Base-by-base conservation (phyloP, 2,329 filamentous ascomycete species). In the Leptosphaerulina australis region DNA sequence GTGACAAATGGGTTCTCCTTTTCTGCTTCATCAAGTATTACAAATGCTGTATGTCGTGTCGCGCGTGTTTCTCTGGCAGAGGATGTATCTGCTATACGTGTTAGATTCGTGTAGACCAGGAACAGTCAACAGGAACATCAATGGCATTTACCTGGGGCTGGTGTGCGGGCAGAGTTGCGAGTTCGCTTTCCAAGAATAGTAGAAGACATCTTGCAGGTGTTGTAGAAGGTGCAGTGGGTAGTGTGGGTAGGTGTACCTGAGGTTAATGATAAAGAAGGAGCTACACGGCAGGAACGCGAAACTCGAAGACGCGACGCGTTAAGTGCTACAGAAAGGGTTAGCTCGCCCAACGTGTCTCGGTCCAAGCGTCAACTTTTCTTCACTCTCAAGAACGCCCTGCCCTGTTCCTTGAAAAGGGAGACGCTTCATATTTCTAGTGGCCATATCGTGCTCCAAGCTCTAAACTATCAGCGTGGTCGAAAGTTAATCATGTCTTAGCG, bases 1-100 rank as follows among this genome's bases (percentile, higher is more conserved):
- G 69, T 74, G 40, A 77, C 59, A 50, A 83, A 80, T 2, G 83
- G 83, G 48, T 88, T 85, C 55, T 82, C 77, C 59, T 90, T 88
- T 71, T 91, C 88, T 60, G 88, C 83, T 59, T 87, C 85, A 63
- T 82, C 78, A 21, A 75, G 61, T 31, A 74, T 72, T 5, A 74
- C 77, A 66, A 74, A 75, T 59, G 72, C 75, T 35, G 76, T 67
- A 70, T 70, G 68, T 51, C 74, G 68, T 58, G 77, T 78, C 56
- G 75, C 58, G 39, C 74, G 70, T 29, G 75, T 76, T 36, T 62
- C 52, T 50, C 56, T 56, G 43, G 53, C 38, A 21, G 55, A 56
- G 38, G 48, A 48, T 49, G 50, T 54, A 41, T 69, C 68, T 68
- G 57, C 41, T 53, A 48, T 34, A 29, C 58, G 58, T 54, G 62